Conservation (phyloP, 2,329 filamentous ascomycete species). For the Trichophaea hybrida region DNA sequence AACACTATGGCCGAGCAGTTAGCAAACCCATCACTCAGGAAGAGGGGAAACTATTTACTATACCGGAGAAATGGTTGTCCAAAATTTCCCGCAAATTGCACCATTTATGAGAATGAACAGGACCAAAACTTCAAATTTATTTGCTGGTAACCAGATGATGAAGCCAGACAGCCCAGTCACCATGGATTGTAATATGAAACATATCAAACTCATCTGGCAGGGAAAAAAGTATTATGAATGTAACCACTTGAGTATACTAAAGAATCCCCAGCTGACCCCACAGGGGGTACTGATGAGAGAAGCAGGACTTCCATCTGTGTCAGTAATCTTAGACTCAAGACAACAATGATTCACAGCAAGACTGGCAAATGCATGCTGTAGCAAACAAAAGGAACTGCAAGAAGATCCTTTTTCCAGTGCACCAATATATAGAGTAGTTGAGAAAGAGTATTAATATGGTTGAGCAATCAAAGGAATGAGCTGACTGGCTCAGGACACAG, state of each 20-base stretch:
- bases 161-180: conserved; percentile 50
- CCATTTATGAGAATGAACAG: conserved; percentile 56
- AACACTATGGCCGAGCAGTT: conserved; percentile 30
- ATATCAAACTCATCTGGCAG: conserved; percentile 30
- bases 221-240: conserved; percentile 62
- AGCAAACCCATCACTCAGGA: neutral
- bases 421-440: too few relatives aligned
- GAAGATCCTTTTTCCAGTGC: too few relatives aligned
- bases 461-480: too few relatives aligned
- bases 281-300: too few relatives aligned
- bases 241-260: conserved; percentile 63
- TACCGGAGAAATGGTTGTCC: conserved; percentile 33
- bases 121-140: conserved; percentile 48
- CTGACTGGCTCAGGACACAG: too few relatives aligned
- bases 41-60: neutral
- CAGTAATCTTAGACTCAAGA: too few relatives aligned
- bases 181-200: conserved; percentile 31
- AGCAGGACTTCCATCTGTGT: too few relatives aligned
- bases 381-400: too few relatives aligned
- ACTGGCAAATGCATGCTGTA: too few relatives aligned
- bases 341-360: too few relatives aligned
- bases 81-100: conserved; percentile 55
- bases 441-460: too few relatives aligned
- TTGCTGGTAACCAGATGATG: conserved; percentile 58
- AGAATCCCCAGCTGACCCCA: conserved; percentile 56